Conservation (phyloP, 78 protist species). For the Salpingoeca rosetta region DNA sequence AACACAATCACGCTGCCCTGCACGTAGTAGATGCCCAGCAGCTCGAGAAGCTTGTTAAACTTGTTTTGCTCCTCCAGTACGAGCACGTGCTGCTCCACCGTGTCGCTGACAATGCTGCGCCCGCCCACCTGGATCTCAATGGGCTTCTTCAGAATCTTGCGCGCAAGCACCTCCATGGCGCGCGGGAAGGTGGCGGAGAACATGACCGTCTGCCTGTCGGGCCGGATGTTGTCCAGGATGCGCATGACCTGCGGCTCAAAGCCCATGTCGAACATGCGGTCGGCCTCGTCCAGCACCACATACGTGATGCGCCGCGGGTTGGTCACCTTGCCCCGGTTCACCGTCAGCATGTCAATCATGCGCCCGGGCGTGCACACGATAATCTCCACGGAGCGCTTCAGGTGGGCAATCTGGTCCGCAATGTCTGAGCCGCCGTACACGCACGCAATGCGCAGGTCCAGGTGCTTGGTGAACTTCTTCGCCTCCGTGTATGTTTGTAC, state of each 20-base stretch:
- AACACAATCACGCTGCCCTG: constrained; percentile 72
- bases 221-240: constrained; percentile 67
- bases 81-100: constrained; percentile 78
- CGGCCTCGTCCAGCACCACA: constrained; percentile 98
- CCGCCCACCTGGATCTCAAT: constrained; percentile 87
- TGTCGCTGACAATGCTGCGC: constrained; percentile 52
- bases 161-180: constrained; percentile 53
- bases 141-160: constrained; percentile 59
- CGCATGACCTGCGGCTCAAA: constrained; percentile 77
- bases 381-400: constrained; percentile 84
- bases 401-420: constrained; percentile 86
- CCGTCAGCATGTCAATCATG: constrained; percentile 89
- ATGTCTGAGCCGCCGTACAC: constrained; percentile 92
- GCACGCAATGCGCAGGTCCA: constrained; percentile 31
- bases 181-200: constrained; percentile 94
- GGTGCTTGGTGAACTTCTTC: constrained; percentile 46
- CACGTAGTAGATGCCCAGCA: constrained; percentile 44
- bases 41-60: constrained; percentile 40
- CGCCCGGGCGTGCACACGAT: constrained; percentile 98
- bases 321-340: constrained; percentile 72
- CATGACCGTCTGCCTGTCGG: constrained; percentile 84
- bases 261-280: constrained; percentile 97
- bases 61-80: constrained; percentile 48
- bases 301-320: constrained; percentile 83
- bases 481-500: constrained; percentile 76